Percentiles rank a stretch among this genome's conserved stretches.
These are phyloP conservation scores for Tetrahymena malaccensis DNA, from an alignment of 73 alveolate species.

Conservation along the genomic window DNA sequence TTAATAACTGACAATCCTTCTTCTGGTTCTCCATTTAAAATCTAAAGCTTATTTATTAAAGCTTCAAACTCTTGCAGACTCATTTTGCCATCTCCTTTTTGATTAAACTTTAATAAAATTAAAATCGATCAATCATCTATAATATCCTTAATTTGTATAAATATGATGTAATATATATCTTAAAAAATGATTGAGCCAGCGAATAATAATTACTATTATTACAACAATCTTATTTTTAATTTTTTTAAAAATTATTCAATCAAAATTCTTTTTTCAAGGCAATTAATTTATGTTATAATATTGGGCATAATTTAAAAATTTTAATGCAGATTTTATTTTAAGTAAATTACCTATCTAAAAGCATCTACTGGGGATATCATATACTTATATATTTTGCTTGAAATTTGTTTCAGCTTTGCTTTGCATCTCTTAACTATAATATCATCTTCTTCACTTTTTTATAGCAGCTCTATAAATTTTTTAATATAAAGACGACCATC, in stretches of 20 bases:
- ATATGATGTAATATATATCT: not conserved
- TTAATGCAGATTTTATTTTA: too few relatives aligned
- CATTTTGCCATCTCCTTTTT: constrained; percentile 49
- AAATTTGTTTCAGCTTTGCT: constrained; percentile 55
- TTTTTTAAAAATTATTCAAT: too few relatives aligned
- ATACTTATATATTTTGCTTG: constrained; percentile 59
- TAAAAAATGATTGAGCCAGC: not conserved
- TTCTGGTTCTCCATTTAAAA: constrained; percentile 61
- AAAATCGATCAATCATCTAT: not conserved
- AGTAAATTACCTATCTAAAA: constrained; percentile 25
- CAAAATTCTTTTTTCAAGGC: too few relatives aligned
- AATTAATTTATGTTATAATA: too few relatives aligned
- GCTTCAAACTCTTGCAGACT: constrained; percentile 50
- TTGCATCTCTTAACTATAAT: constrained; percentile 16
- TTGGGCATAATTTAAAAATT: too few relatives aligned
- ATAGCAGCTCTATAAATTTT: constrained; percentile 60
- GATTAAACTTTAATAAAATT: constrained; percentile 37
- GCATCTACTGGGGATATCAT: constrained; percentile 84
- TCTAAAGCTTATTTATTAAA: constrained; percentile 53
- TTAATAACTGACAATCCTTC: constrained; percentile 87
- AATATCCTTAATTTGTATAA: not conserved
- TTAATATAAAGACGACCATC: constrained; percentile 68
- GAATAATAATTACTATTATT: too few relatives aligned
- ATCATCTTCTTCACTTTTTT: constrained; percentile 12
- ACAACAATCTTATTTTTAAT: too few relatives aligned